Evolutionary conservation across 192 early-diverging fungal genomes (phyloP).

Genomic region (Backusella morwellensis): DNA sequence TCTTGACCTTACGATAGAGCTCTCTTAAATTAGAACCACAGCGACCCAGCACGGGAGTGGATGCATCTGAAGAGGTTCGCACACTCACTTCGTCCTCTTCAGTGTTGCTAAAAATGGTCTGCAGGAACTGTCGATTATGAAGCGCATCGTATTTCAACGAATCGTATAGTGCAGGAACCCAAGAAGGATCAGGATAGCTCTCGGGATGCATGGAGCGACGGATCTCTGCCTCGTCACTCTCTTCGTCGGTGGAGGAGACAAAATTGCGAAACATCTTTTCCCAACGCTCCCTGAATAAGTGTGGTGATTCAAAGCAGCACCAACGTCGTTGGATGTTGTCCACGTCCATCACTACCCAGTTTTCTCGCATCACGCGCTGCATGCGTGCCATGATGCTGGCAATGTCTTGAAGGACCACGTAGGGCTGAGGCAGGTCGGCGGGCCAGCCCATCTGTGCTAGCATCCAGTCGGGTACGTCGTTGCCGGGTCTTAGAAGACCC

Average conservation of each 20-base stretch:
- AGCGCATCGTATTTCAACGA: constrained; percentile 95
- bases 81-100: not conserved
- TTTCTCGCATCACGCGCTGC: constrained; percentile 75
- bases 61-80: not conserved
- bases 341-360: constrained; percentile 56
- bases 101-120: constrained; percentile 56
- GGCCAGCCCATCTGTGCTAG: constrained; percentile 22
- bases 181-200: constrained; percentile 57
- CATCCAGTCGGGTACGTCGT: not conserved
- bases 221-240: constrained; percentile 14
- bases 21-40: constrained; percentile 39
- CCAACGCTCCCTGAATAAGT: constrained; percentile 92
- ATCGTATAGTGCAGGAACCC: constrained; percentile 91
- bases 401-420: constrained; percentile 59
- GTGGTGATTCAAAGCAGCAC: constrained; percentile 89
- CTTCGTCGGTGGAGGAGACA: constrained; percentile 30
- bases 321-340: constrained; percentile 73
- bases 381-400: constrained; percentile 66
- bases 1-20: constrained; percentile 79
- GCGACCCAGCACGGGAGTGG: not conserved
- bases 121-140: constrained; percentile 87
- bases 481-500: constrained; percentile 31
- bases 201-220: constrained; percentile 4
- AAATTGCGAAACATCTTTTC: constrained; percentile 93
- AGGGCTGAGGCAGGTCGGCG: constrained; percentile 34